phyloP scores from a whole-genome alignment of 169 alveolate species.

The Babesia bigemina region DNA sequence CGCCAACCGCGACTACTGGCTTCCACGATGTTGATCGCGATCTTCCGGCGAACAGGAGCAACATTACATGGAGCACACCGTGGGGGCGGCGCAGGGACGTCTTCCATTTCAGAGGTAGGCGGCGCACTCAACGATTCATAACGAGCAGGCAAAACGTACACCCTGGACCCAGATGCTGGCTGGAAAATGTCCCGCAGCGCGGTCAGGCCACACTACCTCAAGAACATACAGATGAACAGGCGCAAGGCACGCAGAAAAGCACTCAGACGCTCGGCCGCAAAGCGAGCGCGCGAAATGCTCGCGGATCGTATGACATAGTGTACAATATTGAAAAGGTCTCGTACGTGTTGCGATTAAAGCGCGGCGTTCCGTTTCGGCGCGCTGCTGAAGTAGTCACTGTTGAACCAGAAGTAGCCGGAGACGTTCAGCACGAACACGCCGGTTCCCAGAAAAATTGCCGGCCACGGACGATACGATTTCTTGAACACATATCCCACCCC shows the following conservation, averaged over 20 bases:
- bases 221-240: conserved; percentile 58
- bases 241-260: conserved; percentile 44
- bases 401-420: conserved; percentile 64
- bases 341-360: conserved; percentile 4
- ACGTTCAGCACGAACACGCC: conserved; percentile 52
- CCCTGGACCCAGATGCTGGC: conserved; percentile 43
- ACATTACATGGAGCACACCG: conserved; percentile 56
- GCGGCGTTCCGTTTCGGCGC: not conserved
- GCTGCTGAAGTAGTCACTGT: conserved; percentile 18
- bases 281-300: conserved; percentile 32
- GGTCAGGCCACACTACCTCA: conserved; percentile 63
- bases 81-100: conserved; percentile 61
- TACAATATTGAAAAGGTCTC: conserved; percentile 6
- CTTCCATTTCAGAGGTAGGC: conserved; percentile 61
- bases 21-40: conserved; percentile 35
- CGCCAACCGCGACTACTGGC: conserved; percentile 7
- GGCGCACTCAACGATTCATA: not conserved
- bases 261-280: conserved; percentile 26
- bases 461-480: conserved; percentile 55
- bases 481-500: conserved; percentile 15
- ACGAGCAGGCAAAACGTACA: conserved; percentile 51
- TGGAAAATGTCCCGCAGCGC: conserved; percentile 21
- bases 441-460: conserved; percentile 47
- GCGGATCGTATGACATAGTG: not conserved
- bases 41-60: conserved; percentile 36